Base-by-base conservation (phyloP, 2,329 filamentous ascomycete genomes). In the Fusarium albosuccineum region DNA sequence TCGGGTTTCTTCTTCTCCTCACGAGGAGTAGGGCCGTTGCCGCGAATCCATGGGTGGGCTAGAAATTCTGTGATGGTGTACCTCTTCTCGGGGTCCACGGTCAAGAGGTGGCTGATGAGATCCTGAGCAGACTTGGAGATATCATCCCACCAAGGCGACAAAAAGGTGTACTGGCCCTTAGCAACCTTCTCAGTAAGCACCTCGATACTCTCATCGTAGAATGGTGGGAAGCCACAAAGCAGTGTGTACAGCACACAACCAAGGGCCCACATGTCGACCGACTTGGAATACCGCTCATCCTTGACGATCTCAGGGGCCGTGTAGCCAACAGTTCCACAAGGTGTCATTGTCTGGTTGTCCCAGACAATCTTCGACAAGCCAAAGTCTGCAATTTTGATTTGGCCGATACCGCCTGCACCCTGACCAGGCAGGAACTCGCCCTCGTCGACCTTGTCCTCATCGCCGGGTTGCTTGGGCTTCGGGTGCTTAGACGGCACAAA, bases 71-170 rank as follows among this genome's bases (percentile, higher is more conserved):
- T 89, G 76, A 99, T 99, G 3, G 93, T 94, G 80, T 93, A 99
- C 16, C 96, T 90, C 84, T 97, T 95, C 64, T 97, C 93, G 0
- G 96, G 96, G 70, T 99, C 94, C 62, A 99, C 96, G 0, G 93
- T 97, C 64, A 99, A 82, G 0, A 99, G 87, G 78, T 99, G 96
- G 5, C 92, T 93, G 60, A 99, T 95, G 9, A 99, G 84, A 73
- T 99, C 95, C 78, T 98, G 93, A 0, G 96, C 96, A 4, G 93
- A 91, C 77, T 96, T 94, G 63, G 95, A 97, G 64, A 99, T 98
- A 60, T 97, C 94, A 71, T 99, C 96, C 96, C 96, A 99, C 96
- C 96, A 99, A 0, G 96, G 96, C 3, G 95, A 98, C 42, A 99
- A 82, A 83, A 99, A 99, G 1, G 96, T 98, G 78, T 96, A 99